phyloP scores from a whole-genome alignment of 371 early-diverging fungal species.

The Mucor sp. region DNA sequence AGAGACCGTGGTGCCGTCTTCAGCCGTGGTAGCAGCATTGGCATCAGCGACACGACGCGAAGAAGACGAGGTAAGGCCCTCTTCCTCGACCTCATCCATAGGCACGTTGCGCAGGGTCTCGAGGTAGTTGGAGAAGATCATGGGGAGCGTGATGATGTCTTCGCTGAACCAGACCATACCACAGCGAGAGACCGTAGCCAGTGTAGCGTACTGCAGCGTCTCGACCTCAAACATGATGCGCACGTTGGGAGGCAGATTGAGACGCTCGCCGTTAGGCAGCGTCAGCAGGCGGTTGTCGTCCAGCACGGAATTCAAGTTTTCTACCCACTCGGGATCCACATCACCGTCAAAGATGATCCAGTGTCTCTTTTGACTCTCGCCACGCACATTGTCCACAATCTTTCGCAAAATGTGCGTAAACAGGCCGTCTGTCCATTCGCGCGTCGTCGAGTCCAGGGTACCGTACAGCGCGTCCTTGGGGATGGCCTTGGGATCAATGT shows the following conservation, averaged over 20 bases:
- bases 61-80: constrained; percentile 32
- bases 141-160: constrained; percentile 82
- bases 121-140: constrained; percentile 87
- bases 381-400: constrained; percentile 97
- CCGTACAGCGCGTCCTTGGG: constrained; percentile 97
- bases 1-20: constrained; percentile 55
- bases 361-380: constrained; percentile 90
- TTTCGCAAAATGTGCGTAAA: constrained; percentile 97
- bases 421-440: constrained; percentile 99
- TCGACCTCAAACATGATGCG: constrained; percentile 99
- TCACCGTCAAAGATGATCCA: constrained; percentile 99
- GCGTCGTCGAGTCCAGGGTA: constrained; percentile 93
- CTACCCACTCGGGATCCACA: constrained; percentile 99
- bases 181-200: constrained; percentile 98
- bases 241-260: constrained; percentile 94
- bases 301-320: constrained; percentile 97
- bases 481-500: constrained; percentile 98
- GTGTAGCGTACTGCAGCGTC: constrained; percentile 93
- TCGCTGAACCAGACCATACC: constrained; percentile 99
- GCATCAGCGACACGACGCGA: constrained; percentile 12
- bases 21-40: constrained; percentile 36
- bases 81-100: constrained; percentile 85
- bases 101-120: constrained; percentile 74
- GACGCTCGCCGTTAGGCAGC: constrained; percentile 98
- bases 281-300: constrained; percentile 98